phyloP scores from a whole-genome alignment of 2,329 filamentous ascomycete species.

The Fusarium sp. region DNA sequence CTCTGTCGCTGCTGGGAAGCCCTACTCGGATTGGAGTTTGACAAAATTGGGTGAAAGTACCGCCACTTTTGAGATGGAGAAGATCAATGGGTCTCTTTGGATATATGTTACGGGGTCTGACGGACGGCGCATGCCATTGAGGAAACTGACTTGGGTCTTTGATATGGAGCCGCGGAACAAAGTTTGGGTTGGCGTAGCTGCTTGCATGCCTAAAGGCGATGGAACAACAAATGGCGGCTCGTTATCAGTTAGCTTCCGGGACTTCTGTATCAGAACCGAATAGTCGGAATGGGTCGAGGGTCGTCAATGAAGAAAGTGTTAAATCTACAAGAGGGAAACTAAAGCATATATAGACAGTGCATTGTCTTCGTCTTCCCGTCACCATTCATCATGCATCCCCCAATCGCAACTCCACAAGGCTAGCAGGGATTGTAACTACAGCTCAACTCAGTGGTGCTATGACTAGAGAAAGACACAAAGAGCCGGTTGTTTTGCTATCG shows the following conservation, averaged over 20 bases:
- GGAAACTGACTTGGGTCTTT: constrained; percentile 13
- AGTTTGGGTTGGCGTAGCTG: constrained; percentile 3
- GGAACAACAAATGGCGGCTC: neutral
- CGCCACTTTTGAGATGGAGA: neutral
- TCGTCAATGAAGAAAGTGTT: neutral
- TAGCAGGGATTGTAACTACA: neutral
- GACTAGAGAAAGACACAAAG: neutral
- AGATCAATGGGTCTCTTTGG: constrained; percentile 7
- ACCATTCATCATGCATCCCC: neutral
- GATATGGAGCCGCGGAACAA: neutral
- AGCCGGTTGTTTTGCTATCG: fast-evolving
- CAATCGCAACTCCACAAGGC: neutral
- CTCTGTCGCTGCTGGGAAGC: neutral
- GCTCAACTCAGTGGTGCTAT: no score
- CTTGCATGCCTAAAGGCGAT: constrained; percentile 10
- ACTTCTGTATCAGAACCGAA: neutral
- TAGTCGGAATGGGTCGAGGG: neutral
- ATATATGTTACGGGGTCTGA: neutral
- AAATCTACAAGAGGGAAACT: no score
- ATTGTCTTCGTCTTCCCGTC: neutral
- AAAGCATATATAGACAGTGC: neutral
- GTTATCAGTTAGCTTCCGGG: neutral
- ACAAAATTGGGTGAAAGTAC: neutral
- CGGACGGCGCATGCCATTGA: neutral
- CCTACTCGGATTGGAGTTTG: constrained; percentile 9